Evolutionary conservation across 140 eudicot genomes (phyloP).

Genomic region (Erigeron philadelphicus): DNA sequence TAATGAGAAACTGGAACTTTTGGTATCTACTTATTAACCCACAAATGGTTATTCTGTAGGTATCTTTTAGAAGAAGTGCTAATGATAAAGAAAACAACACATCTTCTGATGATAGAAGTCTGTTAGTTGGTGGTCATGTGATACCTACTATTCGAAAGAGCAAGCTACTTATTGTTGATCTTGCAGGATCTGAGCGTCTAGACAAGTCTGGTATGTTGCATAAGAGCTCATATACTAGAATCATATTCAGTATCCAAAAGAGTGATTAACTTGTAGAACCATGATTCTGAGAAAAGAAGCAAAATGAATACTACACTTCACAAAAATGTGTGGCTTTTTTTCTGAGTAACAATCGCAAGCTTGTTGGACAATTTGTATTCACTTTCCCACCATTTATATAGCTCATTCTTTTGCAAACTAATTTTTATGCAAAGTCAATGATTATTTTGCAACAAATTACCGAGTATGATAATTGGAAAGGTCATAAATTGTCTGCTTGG

Average conservation of each 20-base stretch:
- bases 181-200: conserved; percentile 88
- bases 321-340: neutral
- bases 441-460: conserved; percentile 4
- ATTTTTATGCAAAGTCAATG: conserved; percentile 6
- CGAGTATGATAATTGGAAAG: neutral
- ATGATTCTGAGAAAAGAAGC: neutral
- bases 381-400: conserved; percentile 5
- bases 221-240: conserved; percentile 15
- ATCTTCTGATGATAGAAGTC: conserved; percentile 33
- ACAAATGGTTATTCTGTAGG: conserved; percentile 34
- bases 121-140: conserved; percentile 38
- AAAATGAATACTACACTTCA: neutral
- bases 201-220: conserved; percentile 66
- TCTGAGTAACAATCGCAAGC: neutral
- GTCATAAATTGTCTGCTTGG: neutral
- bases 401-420: neutral
- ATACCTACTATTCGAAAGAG: conserved; percentile 69
- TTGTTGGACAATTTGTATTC: neutral
- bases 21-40: conserved; percentile 11
- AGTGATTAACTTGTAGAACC: neutral
- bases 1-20: conserved; percentile 11
- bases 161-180: conserved; percentile 87
- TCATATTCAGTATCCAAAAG: neutral
- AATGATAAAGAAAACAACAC: conserved; percentile 36
- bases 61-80: conserved; percentile 52